These are phyloP conservation scores for Calonectria henricotiae DNA, from an alignment of 2,329 filamentous ascomycete genomes.

Conservation along the genomic window DNA sequence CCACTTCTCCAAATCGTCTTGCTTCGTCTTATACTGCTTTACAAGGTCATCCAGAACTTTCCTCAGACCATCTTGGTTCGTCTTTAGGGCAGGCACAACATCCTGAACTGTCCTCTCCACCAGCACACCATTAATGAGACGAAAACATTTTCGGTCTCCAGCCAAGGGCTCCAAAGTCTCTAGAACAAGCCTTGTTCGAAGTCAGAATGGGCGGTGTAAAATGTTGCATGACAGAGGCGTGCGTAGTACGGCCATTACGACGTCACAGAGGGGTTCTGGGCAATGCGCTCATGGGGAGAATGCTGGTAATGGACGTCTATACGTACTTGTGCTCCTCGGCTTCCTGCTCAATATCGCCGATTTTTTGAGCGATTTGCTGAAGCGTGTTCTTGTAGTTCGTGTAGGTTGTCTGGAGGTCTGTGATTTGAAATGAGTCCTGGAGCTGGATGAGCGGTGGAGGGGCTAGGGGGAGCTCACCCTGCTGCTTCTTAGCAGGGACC, in stretches of 20 bases:
- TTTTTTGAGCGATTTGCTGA: slow-evolving; percentile 95
- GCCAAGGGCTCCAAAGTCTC: slow-evolving; percentile 90
- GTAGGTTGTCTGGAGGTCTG: slow-evolving; percentile 87
- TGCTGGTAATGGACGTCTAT: slow-evolving; percentile 38
- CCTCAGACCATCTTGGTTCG: slow-evolving; percentile 93
- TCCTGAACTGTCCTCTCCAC: slow-evolving; percentile 96
- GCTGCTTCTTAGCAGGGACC: slow-evolving; percentile 79
- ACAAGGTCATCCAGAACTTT: slow-evolving; percentile 95
- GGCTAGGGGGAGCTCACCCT: slow-evolving; percentile 68
- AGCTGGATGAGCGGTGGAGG: slow-evolving; percentile 28
- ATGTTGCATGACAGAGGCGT: slow-evolving; percentile 34
- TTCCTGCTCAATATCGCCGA: slow-evolving; percentile 97
- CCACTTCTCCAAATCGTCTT: slow-evolving; percentile 97
- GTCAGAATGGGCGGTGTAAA: slow-evolving; percentile 49
- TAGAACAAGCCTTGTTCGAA: slow-evolving; percentile 82
- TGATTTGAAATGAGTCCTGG: slow-evolving; percentile 39
- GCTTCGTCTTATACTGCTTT: slow-evolving; percentile 96
- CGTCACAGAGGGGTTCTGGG: slow-evolving; percentile 41
- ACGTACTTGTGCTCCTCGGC: slow-evolving; percentile 97
- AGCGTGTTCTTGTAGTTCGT: slow-evolving; percentile 84
- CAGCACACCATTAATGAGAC: slow-evolving; percentile 97
- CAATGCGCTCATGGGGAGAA: slow-evolving; percentile 19
- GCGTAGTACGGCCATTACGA: slow-evolving; percentile 36
- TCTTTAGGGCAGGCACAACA: slow-evolving; percentile 91
- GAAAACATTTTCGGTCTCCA: slow-evolving; percentile 94